phyloP scores from a whole-genome alignment of 306 rosid genomes.

The Prunus davidiana region DNA sequence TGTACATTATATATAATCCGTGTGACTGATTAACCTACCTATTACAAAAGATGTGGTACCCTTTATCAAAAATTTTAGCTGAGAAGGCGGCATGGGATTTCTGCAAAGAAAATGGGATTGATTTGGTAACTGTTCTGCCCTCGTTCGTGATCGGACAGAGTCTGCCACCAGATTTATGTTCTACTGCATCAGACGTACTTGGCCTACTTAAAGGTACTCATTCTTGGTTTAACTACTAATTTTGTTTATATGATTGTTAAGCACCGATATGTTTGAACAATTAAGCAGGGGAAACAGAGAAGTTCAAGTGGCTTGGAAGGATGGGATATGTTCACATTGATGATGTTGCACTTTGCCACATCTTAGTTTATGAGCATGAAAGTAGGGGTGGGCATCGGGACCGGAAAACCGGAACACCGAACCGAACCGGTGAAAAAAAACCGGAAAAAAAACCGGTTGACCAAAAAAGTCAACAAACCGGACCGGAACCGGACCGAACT shows the following conservation, averaged over 20 bases:
- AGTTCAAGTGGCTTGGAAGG: slow-evolving; percentile 64
- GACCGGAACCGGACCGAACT: too few species aligned
- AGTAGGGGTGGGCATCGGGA: too few species aligned
- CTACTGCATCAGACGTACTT: slow-evolving; percentile 77
- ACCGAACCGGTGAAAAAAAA: too few species aligned
- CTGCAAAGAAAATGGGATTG: slow-evolving; percentile 60
- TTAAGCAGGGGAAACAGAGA: slow-evolving; percentile 59
- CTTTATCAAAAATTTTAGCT: slow-evolving; percentile 67
- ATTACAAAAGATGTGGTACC: slow-evolving; percentile 64
- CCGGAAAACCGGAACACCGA: too few species aligned
- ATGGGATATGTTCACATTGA: slow-evolving; percentile 86
- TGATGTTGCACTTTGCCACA: slow-evolving; percentile 70
- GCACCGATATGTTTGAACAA: background rate
- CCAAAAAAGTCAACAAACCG: too few species aligned
- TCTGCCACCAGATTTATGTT: slow-evolving; percentile 64
- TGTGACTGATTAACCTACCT: background rate
- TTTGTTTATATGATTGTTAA: background rate
- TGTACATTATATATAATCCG: background rate
- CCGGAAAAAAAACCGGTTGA: too few species aligned
- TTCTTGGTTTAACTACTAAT: background rate
- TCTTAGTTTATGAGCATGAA: slow-evolving; percentile 56
- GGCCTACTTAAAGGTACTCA: slow-evolving; percentile 65
- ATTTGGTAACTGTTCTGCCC: slow-evolving; percentile 68
- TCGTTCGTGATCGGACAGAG: slow-evolving; percentile 67
- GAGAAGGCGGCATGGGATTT: slow-evolving; percentile 86